Evolutionary conservation across 177 flowering plant species (phyloP), one percentile per base, ranked within the genome.

Genomic region (Vitis hybrid): DNA sequence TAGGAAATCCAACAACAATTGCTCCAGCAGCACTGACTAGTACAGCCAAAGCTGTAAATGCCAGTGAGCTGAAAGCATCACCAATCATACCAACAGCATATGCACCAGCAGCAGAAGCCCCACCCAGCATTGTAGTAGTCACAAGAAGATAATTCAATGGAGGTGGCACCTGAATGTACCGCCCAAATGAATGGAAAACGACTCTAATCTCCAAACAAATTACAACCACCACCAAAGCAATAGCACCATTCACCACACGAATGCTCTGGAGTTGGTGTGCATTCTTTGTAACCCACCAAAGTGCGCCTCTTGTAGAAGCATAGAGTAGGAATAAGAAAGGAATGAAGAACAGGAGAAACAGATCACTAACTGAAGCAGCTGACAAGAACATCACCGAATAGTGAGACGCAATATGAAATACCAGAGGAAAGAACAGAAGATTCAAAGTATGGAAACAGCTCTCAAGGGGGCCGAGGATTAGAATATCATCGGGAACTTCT

Each of bases 81-180:
- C 89, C 82, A 65, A 95, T 73, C 88, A 95, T 78, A 29, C 97
- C 99, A 72, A 93, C 70, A 2, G 90, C 87, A 86, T 75, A 86
- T 53, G 96, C 87, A 53, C 91, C 96, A 52, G 85, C 83, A 10
- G 86, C 96, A 55, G 85, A 79, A 16, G 97, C 92, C 51, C 97
- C 97, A 65, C 99, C 99, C 26, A 95, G 92, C 96, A 95, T 86
- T 1, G 91, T 83, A 62, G 77, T 50, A 0, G 97, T 89, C 62
- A 95, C 99, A 55, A 95, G 91, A 49, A 95, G 77, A 78, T 91
- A 93, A 75, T 83, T 93, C 79, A 88, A 74, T 0, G 99, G 99
- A 1, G 97, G 87, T 13, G 99, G 96, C 64, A 93, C 93, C 80
- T 93, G 99, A 77, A 95, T 86, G 72, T 93, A 95, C 63, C 86